A percentile compares a stretch with the other conserved stretches of the same genome.
Evolutionary conservation across 2,329 filamentous ascomycete species (phyloP).

Genomic region (Penicillium decumbens): DNA sequence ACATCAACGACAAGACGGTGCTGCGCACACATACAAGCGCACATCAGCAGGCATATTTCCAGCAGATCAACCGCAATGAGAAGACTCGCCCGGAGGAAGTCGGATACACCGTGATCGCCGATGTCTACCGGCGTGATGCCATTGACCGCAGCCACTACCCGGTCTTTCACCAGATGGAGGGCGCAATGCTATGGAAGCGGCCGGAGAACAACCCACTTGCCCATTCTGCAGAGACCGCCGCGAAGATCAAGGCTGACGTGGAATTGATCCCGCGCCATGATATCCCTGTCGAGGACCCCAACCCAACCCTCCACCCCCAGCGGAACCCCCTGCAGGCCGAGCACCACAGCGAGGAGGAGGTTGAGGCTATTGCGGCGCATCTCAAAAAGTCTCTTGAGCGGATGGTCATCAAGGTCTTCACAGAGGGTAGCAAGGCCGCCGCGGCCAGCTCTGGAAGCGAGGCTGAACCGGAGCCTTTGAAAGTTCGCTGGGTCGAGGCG

Average conservation of each 20-base stretch:
- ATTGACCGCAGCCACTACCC: conserved; percentile 95
- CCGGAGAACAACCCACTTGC: conserved; percentile 32
- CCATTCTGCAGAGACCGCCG: conserved; percentile 46
- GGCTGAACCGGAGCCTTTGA: conserved; percentile 64
- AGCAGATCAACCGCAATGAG: conserved; percentile 51
- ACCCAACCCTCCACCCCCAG: conserved; percentile 69
- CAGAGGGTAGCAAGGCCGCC: conserved; percentile 65
- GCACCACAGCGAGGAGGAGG: conserved; percentile 70
- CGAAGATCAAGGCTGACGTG: conserved; percentile 65
- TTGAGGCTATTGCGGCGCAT: conserved; percentile 75
- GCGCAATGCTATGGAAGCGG: conserved; percentile 82
- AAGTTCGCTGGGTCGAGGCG: conserved; percentile 89
- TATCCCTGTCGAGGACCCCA: conserved; percentile 76
- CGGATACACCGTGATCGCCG: conserved; percentile 86
- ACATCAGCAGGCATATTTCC: conserved; percentile 82
- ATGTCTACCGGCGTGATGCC: conserved; percentile 92
- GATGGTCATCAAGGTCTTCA: conserved; percentile 86
- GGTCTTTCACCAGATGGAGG: conserved; percentile 98
- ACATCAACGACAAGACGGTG: conserved; percentile 77
- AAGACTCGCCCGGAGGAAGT: conserved; percentile 40
- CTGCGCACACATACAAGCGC: conserved; percentile 92
- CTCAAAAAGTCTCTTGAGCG: conserved; percentile 84
- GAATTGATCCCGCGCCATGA: conserved; percentile 66
- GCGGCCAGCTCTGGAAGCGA: conserved; percentile 48
- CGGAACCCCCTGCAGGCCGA: conserved; percentile 75